Conservation (phyloP, 768 basidiomycete species). For the Lactarius pseudohatsudake region DNA sequence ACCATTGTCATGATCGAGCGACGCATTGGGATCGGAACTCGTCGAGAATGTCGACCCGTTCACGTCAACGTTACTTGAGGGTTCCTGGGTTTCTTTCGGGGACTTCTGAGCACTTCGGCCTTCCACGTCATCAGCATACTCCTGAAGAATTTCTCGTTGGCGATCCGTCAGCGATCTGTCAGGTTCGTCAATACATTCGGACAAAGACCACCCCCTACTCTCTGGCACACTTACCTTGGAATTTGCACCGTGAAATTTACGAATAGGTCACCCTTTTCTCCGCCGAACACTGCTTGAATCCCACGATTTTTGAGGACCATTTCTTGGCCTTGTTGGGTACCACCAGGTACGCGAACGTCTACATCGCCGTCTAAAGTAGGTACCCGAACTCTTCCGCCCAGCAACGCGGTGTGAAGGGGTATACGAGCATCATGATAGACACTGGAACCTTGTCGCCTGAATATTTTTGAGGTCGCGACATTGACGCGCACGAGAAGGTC, state of each 20-base stretch:
- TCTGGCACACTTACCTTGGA: conserved; percentile 67
- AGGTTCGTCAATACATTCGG: conserved; percentile 15
- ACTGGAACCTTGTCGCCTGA: conserved; percentile 88
- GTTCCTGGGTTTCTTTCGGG: conserved; percentile 30
- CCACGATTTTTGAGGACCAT: conserved; percentile 92
- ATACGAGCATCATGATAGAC: conserved; percentile 88
- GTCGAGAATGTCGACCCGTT: conserved; percentile 28
- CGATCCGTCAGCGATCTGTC: conserved; percentile 75
- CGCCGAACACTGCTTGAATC: conserved; percentile 58
- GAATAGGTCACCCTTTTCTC: conserved; percentile 79
- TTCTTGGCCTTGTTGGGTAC: conserved; percentile 96
- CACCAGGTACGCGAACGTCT: conserved; percentile 86
- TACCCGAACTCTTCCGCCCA: conserved; percentile 91
- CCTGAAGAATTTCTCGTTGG: conserved; percentile 85
- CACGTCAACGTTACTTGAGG: conserved; percentile 29
- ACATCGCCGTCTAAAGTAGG: conserved; percentile 96
- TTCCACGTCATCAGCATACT: conserved; percentile 92
- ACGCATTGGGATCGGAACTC: conserved; percentile 7
- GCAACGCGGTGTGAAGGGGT: conserved; percentile 85
- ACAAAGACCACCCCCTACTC: conserved; percentile 10
- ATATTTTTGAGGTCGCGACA: conserved; percentile 79
- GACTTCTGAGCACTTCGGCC: conserved; percentile 45
- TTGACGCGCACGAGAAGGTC: conserved; percentile 86
- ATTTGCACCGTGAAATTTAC: conserved; percentile 86
- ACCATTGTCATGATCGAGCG: conserved; percentile 59